A percentile compares a stretch with the other conserved stretches of the same genome.
These are phyloP conservation scores for Xerocomus amazonicus DNA, from an alignment of 1,284 basidiomycete genomes.

Conservation along the genomic window DNA sequence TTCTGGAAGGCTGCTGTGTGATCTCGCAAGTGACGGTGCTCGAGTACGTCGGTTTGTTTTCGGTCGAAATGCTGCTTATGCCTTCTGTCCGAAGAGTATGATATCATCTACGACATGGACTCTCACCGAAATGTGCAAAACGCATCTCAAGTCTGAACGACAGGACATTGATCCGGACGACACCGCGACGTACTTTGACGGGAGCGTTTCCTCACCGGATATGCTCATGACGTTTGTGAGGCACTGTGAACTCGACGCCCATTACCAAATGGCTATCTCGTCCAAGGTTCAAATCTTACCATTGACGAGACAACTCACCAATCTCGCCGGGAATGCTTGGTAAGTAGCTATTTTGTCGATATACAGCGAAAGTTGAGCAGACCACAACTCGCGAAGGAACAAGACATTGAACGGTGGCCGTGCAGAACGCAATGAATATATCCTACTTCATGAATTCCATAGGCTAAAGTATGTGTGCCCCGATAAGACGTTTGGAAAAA, in stretches of 20 bases:
- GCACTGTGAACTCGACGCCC: slow-evolving; percentile 92
- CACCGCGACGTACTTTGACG: slow-evolving; percentile 88
- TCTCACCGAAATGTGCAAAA: slow-evolving; percentile 92
- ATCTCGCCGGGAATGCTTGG: slow-evolving; percentile 98
- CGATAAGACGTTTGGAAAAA: slow-evolving; percentile 88
- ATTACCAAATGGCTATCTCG: slow-evolving; percentile 94
- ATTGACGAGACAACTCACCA: slow-evolving; percentile 91
- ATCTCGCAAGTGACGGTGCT: slow-evolving; percentile 91
- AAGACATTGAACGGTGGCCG: slow-evolving; percentile 94
- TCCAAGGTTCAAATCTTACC: slow-evolving; percentile 87
- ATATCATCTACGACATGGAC: slow-evolving; percentile 97
- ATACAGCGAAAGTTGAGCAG: not conserved
- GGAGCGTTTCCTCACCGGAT: slow-evolving; percentile 74
- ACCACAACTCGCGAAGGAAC: slow-evolving; percentile 56
- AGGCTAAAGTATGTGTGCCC: slow-evolving; percentile 94
- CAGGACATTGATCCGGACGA: slow-evolving; percentile 97
- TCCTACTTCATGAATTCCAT: slow-evolving; percentile 97
- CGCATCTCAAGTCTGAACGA: slow-evolving; percentile 81
- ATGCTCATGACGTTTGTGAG: slow-evolving; percentile 84
- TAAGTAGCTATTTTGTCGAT: slow-evolving; percentile 34
- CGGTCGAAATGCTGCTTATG: not conserved
- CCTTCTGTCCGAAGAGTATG: slow-evolving; percentile 63
- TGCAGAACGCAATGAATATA: slow-evolving; percentile 98
- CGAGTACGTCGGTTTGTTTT: slow-evolving; percentile 55
- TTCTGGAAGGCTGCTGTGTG: slow-evolving; percentile 85